phyloP scores from a whole-genome alignment of 371 early-diverging fungal genomes.

The Apophysomyces elegans region DNA sequence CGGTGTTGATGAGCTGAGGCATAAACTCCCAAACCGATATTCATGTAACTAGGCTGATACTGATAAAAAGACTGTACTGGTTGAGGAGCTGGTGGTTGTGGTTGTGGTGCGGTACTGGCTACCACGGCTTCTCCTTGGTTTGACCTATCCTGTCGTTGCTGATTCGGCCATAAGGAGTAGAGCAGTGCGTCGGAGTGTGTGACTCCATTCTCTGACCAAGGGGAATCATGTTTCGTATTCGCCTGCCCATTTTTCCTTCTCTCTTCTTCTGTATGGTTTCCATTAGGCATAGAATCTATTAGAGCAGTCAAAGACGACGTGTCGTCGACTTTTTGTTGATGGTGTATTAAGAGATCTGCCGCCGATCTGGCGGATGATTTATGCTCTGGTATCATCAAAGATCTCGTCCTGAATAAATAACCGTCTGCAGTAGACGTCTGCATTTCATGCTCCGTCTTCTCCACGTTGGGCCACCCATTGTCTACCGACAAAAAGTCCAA shows the following conservation, averaged over 20 bases:
- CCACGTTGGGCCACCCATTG: conserved; percentile 10
- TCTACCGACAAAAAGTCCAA: conserved; percentile 5
- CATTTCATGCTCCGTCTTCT: conserved; percentile 6
- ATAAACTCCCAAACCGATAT: conserved; percentile 20
- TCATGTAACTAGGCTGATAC: conserved; percentile 15
- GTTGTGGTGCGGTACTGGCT: conserved; percentile 16
- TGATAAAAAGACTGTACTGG: conserved; percentile 11
- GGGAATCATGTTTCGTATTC: too few relatives aligned
- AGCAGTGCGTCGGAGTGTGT: conserved; percentile 20
- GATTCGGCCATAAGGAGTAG: conserved; percentile 30
- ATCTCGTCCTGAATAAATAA: conserved; percentile 8
- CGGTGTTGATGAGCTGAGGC: conserved; percentile 21
- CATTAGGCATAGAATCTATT: neutral
- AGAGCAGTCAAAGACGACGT: neutral
- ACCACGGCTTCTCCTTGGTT: too few relatives aligned
- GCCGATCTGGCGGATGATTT: neutral
- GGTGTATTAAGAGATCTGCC: conserved; percentile 2
- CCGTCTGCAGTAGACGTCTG: conserved; percentile 6
- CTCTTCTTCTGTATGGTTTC: neutral
- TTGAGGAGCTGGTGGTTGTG: conserved; percentile 10
- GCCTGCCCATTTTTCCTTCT: conserved; percentile 15
- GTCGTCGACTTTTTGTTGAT: conserved; percentile 7
- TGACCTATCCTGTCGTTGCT: conserved; percentile 15
- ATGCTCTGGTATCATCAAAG: neutral
- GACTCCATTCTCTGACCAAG: too few relatives aligned